These are phyloP conservation scores for Pseudonitzschia delicatissima DNA, from an alignment of 108 stramenopile genomes.

Conservation along the genomic window DNA sequence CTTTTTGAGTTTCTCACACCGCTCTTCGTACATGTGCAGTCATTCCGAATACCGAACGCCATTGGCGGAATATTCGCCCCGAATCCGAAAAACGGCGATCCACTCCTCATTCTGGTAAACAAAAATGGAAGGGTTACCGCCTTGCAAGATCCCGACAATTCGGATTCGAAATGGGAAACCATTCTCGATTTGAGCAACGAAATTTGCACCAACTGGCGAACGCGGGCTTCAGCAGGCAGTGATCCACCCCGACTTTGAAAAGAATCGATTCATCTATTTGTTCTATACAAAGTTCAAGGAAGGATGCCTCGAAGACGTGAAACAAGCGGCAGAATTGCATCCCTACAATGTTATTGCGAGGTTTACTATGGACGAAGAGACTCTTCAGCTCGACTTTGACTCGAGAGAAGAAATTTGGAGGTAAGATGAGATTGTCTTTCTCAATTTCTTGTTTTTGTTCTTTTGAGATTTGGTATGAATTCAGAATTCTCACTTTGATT, in stretches of 20 bases:
- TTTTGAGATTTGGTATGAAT: too few species aligned
- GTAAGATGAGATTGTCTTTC: too few species aligned
- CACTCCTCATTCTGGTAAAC: neutral
- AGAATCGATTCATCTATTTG: conserved; percentile 22
- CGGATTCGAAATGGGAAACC: neutral
- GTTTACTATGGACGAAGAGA: conserved; percentile 15
- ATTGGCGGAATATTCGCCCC: neutral
- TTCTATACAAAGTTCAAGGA: conserved; percentile 27
- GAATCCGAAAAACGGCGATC: neutral
- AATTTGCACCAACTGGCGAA: conserved; percentile 28
- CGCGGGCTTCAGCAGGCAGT: conserved; percentile 22
- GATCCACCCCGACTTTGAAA: conserved; percentile 27
- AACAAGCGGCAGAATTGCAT: conserved; percentile 7
- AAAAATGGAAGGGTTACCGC: conserved; percentile 12
- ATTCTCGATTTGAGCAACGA: conserved; percentile 1
- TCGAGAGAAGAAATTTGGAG: conserved; percentile 10
- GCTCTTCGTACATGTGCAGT: neutral
- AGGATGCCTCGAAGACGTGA: conserved; percentile 7
- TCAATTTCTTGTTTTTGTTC: too few species aligned
- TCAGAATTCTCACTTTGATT: neutral
- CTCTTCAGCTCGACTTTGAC: neutral
- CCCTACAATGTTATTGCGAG: conserved; percentile 30
- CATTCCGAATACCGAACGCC: too few species aligned
- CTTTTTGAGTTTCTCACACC: neutral
- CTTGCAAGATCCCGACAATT: conserved; percentile 20